Evolutionary conservation across 106 monocot species (phyloP).

Genomic region (Vanilla planifolia): DNA sequence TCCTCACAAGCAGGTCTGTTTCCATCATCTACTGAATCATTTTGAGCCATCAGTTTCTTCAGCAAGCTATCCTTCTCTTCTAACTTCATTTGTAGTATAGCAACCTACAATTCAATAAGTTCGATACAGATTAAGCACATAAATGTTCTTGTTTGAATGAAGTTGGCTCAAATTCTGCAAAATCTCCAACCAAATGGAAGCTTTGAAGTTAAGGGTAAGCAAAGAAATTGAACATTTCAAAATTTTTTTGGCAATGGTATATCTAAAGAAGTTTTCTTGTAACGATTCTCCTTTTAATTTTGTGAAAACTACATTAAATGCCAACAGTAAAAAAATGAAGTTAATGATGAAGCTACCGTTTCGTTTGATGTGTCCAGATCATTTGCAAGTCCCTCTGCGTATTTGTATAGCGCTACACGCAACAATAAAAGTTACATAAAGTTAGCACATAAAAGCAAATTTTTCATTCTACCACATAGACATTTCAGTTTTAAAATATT

Average conservation of each 20-base stretch:
- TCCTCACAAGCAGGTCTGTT: not conserved
- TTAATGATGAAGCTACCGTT: constrained; percentile 41
- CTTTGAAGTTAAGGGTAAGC: not conserved
- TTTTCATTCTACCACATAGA: no score
- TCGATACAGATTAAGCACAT: not conserved
- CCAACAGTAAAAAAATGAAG: not conserved
- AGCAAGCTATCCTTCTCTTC: constrained; percentile 6
- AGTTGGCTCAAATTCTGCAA: no score
- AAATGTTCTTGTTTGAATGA: not conserved
- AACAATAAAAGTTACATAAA: constrained; percentile 1
- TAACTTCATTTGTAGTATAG: not conserved
- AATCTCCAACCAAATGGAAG: no score
- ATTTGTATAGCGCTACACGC: constrained; percentile 65
- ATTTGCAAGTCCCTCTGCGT: constrained; percentile 79
- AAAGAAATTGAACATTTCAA: not conserved
- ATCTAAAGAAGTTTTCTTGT: no score
- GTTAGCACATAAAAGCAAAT: no score
- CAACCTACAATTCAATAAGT: not conserved
- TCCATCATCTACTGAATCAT: not conserved
- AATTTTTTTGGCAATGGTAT: no score
- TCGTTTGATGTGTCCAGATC: constrained; percentile 94
- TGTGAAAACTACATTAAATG: not conserved
- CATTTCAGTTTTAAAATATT: no score
- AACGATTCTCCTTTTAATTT: no score
- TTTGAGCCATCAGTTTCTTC: constrained; percentile 1